Base-by-base conservation (phyloP, 805 yeast genomes). In the Pichia ethanolica region DNA sequence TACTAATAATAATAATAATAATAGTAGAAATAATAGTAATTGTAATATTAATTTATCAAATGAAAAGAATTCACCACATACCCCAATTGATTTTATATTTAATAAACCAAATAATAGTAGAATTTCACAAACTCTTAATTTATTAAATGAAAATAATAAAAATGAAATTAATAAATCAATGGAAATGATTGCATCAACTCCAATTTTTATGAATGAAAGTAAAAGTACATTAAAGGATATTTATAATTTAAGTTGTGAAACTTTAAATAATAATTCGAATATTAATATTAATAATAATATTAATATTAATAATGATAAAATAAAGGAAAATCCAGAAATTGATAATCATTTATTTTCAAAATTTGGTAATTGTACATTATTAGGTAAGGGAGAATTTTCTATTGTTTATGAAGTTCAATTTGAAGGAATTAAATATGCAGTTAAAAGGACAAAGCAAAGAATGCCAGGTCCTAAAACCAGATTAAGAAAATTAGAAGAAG, bases 361-460 rank as follows among this genome's bases (percentile, higher is more conserved):
- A 56, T 78, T 78, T 64, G 83, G 83, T 26, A 81, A 83, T 53
- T 90, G 91, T 41, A 73, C 75, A 41, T 68, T 82, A 42, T 70
- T 91, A 26, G 96, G 96, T 3, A 71, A 77, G 35, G 98, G 99
- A 27, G 96, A 89, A 65, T 93, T 93, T 60, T 89, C 97, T 3
- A 72, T 80, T 26, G 99, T 95, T 14, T 93, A 81, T 65, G 86
- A 86, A 53, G 91, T 91, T 40, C 73, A 80, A 13, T 85, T 81
- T 59, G 81, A 82, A 52, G 72, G 74, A 46, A 75, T 77, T 44
- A 81, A 78, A 59, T 89, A 82, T 65, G 98, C 98, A 0, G 93
- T 93, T 46, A 93, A 93, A 66, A 75, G 96, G 51, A 81, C 93
- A 30, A 88, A 85, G 60, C 78, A 80, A 46, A 84, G 83, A 33